A percentile compares a stretch with the other conserved stretches of the same genome.
These are phyloP conservation scores for Raffaelea ambrosiae DNA, from an alignment of 2,329 filamentous ascomycete genomes.

Conservation along the genomic window DNA sequence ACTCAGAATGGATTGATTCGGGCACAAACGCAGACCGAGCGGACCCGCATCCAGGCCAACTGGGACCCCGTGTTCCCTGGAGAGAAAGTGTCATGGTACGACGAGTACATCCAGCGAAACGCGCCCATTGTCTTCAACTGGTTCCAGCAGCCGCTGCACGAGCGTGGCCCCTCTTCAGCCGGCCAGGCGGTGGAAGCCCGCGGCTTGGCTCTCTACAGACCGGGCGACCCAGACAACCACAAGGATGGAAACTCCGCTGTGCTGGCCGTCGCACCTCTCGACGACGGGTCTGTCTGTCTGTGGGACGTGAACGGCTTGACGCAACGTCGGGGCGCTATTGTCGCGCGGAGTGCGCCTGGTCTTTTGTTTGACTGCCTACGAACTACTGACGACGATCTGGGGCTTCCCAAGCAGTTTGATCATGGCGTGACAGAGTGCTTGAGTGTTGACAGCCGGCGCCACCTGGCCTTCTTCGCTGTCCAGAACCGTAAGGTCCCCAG, in stretches of 20 bases:
- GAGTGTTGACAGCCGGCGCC: conserved; percentile 60
- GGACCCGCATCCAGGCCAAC: conserved; percentile 56
- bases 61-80: conserved; percentile 73
- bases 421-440: conserved; percentile 73
- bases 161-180: conserved; percentile 23
- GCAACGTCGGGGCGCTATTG: conserved; percentile 49
- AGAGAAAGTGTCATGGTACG: conserved; percentile 75
- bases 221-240: conserved; percentile 35
- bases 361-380: conserved; percentile 62
- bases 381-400: conserved; percentile 32
- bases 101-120: conserved; percentile 78
- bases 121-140: conserved; percentile 67
- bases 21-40: conserved; percentile 24
- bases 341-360: conserved; percentile 57
- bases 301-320: conserved; percentile 65
- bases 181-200: conserved; percentile 27
- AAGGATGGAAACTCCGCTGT: conserved; percentile 34
- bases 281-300: conserved; percentile 79
- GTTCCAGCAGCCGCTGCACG: conserved; percentile 55
- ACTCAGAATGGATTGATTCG: background rate
- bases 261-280: conserved; percentile 66
- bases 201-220: conserved; percentile 61
- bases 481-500: conserved; percentile 54
- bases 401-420: conserved; percentile 53
- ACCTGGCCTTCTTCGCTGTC: conserved; percentile 72